Evolutionary conservation across 257 asterid species (phyloP).

Genomic region (Nicotiana undulata): DNA sequence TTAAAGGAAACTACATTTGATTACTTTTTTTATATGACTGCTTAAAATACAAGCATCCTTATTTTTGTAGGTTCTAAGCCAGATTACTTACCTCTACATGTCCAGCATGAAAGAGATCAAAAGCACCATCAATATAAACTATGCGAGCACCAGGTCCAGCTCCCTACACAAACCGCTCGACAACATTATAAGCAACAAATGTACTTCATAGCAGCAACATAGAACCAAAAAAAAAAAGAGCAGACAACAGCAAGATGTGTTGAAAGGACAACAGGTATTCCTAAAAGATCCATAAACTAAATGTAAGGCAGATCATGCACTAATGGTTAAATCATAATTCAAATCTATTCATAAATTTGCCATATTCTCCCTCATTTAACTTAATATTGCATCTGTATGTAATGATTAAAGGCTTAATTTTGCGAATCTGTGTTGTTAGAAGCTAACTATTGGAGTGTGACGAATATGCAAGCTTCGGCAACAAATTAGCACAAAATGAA

Average conservation of each 20-base stretch:
- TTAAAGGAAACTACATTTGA: not conserved
- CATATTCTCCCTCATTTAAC: not conserved
- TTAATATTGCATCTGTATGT: not conserved
- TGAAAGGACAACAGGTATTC: not conserved
- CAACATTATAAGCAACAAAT: conserved; percentile 13
- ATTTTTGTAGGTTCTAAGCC: conserved; percentile 2
- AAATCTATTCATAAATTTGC: not conserved
- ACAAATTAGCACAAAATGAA: not conserved
- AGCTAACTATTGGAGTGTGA: not conserved
- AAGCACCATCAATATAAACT: conserved; percentile 95
- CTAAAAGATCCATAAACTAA: not conserved
- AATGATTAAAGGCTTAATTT: not conserved
- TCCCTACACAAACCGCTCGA: conserved; percentile 39
- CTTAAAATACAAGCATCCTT: not conserved
- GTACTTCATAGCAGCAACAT: conserved; percentile 11
- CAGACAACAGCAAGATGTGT: not conserved
- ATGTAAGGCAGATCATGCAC: not conserved
- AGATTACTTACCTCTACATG: conserved; percentile 60
- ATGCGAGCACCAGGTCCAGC: conserved; percentile 96
- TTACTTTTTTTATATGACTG: not conserved
- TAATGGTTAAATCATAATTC: not conserved
- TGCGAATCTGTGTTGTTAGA: not conserved
- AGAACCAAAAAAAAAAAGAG: conserved; percentile 7
- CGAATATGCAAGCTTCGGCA: not conserved
- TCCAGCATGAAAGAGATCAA: conserved; percentile 99